Evolutionary conservation across 169 alveolate species (phyloP), one percentile per base, ranked within the genome.

Genomic region (Plasmodium knowlesi): DNA sequence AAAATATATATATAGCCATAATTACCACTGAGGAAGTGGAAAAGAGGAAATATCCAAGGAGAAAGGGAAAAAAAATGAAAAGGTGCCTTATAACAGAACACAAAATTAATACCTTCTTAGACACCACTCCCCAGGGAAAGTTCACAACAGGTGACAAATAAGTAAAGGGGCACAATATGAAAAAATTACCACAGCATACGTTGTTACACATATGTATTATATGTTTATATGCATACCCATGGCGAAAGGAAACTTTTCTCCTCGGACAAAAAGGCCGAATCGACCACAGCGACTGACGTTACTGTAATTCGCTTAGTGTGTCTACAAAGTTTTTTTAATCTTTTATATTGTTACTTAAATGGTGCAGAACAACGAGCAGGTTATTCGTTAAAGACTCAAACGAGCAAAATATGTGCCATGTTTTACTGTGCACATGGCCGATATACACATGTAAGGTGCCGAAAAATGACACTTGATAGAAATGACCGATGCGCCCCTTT

Each of bases 61-160:
- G n/a, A 30, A 82, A 82, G 43, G 12, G 79, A 50, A 25, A 50
- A 50, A 82, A 82, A 57, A 82, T 9, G 54, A 54, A 41, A 80
- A 25, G 73, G 67, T 80, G 72, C 70, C 34, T 22, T 14, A 37
- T 79, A 79, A 46, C 71, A n/a, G n/a, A 80, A 46, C 61, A 46
- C 57, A 80, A 80, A 80, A 16, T 80, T 80, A 46, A 37, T 9
- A 37, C 41, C 41, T 76, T 76, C 37, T 25, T 76, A 12, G 14
- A 37, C 50, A 25, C 57, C 76, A 67, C 39, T 67, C 76, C 41
- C 37, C 14, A 25, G 76, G 12, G 37, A n/a, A 67, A 25, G 37
- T 22, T 25, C n/a, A 67, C 37, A 67, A 67, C 41, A 67, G 39
- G 76, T 16, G 37, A 9, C 14, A 67, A 67, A 67, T 67, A 32